Base-by-base conservation (phyloP, 2,329 filamentous ascomycete genomes). In the Cyphellophora attinorum region DNA sequence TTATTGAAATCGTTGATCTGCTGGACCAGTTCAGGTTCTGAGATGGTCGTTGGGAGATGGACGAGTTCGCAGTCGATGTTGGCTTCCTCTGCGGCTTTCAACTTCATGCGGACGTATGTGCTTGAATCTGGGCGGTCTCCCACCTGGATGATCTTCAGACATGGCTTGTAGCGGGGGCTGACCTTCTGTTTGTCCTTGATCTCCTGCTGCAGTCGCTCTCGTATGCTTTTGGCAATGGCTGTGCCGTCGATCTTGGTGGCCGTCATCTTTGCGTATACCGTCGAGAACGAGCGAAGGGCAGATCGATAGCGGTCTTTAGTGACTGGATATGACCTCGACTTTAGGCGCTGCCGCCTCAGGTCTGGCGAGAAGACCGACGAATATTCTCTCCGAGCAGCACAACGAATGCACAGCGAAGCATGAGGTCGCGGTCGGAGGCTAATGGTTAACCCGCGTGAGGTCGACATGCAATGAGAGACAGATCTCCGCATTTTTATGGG, bases 21-120 rank as follows among this genome's bases (percentile, higher is more conserved):
- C 47, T 91, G 79, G 41, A 98, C 70, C 38, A 98, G 75, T 64
- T 96, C 88, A 35, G 79, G 67, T 64, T 96, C 85, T 35, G 79
- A 76, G 57, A 88, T 82, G 42, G 78, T 70, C 51, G 89, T 84
- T 33, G 84, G 77, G 52, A 88, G 84, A 55, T 89, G 84, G 48
- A 93, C 68, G 45, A 95, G 67, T 53, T 88, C 81, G 67, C 89
- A 95, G 44, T 74, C 70, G 56, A 98, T 95, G 54, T 85, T 85
- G 54, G 88, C 86, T 83, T 96, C 91, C 58, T 84, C 70, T 39
- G 91, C 91, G 47, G 91, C 91, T 73, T 95, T 98, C 55, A 95
- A 68, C 70, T 98, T 98, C 91, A 98, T 98, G 65, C 88, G 88
- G 63, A 98, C 89, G 82, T 98, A 98, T 34, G 89, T 96, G 54